Percentiles rank a stretch among this genome's conserved stretches.
These are phyloP conservation scores for Abortiporus biennis DNA, from an alignment of 1,284 basidiomycete genomes.

Conservation along the genomic window DNA sequence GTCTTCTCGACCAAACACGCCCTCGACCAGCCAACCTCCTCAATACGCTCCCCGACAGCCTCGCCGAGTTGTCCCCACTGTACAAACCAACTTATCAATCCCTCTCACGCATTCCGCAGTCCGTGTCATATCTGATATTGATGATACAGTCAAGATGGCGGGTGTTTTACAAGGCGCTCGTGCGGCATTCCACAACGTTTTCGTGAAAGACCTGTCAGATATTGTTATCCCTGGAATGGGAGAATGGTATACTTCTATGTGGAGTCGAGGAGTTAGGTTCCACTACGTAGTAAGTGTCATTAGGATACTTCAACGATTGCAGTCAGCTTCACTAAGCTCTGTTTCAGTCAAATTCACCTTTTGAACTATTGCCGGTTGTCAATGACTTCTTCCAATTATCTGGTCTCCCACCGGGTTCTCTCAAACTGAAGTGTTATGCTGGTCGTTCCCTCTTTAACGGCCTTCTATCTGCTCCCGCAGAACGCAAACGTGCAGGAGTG, in stretches of 20 bases:
- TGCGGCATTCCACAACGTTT: slow-evolving; percentile 73
- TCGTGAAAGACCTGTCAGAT: slow-evolving; percentile 72
- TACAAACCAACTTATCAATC: slow-evolving; percentile 31
- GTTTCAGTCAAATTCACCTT: slow-evolving; percentile 79
- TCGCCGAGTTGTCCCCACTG: slow-evolving; percentile 9
- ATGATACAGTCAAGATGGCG: slow-evolving; percentile 87
- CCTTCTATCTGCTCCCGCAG: slow-evolving; percentile 65
- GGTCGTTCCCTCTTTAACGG: slow-evolving; percentile 77
- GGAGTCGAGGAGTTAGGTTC: slow-evolving; percentile 64
- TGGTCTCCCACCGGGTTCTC: slow-evolving; percentile 63
- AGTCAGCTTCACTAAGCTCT: slow-evolving; percentile 9
- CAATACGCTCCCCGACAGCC: neutral
- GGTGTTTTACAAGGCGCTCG: slow-evolving; percentile 71
- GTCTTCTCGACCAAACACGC: slow-evolving; percentile 19
- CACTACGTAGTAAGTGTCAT: slow-evolving; percentile 74
- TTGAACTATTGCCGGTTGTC: slow-evolving; percentile 78
- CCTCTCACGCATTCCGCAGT: slow-evolving; percentile 53
- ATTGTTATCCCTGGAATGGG: slow-evolving; percentile 82
- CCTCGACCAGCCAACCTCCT: slow-evolving; percentile 14
- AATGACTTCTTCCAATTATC: slow-evolving; percentile 74
- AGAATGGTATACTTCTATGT: slow-evolving; percentile 74
- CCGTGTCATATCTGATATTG: slow-evolving; percentile 88
- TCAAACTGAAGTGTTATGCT: slow-evolving; percentile 76
- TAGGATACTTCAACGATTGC: neutral
- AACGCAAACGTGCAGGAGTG: slow-evolving; percentile 76